Conservation (phyloP, 1,139 yeast species). For the Geotrichum siamense region DNA sequence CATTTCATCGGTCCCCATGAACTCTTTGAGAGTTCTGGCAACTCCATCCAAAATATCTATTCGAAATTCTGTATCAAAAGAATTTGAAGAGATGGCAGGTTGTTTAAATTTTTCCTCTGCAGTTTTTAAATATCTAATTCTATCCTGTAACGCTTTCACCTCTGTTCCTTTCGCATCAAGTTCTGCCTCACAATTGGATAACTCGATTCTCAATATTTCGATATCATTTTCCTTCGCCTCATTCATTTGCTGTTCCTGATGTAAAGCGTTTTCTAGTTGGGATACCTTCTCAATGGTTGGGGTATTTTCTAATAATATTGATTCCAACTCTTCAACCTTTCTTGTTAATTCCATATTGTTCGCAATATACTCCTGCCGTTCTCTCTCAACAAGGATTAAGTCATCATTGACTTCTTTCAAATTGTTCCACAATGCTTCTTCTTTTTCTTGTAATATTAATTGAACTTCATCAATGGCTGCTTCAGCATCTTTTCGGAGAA, state of each 20-base stretch:
- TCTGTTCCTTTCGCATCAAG: slow-evolving; percentile 8
- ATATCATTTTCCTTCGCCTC: slow-evolving; percentile 12
- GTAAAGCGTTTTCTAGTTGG: slow-evolving; percentile 1
- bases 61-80: not conserved
- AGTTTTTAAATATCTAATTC: slow-evolving; percentile 10
- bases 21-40: not conserved
- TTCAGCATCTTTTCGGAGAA: slow-evolving; percentile 9
- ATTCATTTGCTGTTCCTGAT: not conserved
- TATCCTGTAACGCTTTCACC: slow-evolving; percentile 11
- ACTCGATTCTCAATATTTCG: slow-evolving; percentile 5
- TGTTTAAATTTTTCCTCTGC: not conserved
- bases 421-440: slow-evolving; percentile 8
- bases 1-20: not conserved
- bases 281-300: not conserved
- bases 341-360: slow-evolving; percentile 2
- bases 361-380: slow-evolving; percentile 3
- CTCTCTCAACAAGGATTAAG: slow-evolving; percentile 7
- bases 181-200: slow-evolving; percentile 14
- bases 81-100: not conserved
- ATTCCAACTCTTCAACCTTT: slow-evolving; percentile 6
- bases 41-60: not conserved
- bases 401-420: slow-evolving; percentile 9
- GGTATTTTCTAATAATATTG: not conserved
- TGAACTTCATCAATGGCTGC: slow-evolving; percentile 9
- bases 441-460: slow-evolving; percentile 12